phyloP scores from a whole-genome alignment of 1,139 yeast genomes.

The Taiozyma sp. region DNA sequence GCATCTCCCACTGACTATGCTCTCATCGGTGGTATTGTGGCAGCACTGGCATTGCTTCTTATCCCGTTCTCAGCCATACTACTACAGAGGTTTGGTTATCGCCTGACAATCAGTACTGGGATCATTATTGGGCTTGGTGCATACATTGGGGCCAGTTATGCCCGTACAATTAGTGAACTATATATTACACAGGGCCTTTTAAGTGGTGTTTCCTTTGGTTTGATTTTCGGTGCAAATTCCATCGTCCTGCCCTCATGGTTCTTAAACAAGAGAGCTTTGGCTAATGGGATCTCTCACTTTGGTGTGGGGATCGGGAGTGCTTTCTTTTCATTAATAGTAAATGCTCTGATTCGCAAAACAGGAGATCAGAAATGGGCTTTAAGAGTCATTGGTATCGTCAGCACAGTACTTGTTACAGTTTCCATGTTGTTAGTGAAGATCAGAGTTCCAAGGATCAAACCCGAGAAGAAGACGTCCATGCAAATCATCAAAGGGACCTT shows the following conservation, averaged over 20 bases:
- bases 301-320: slow-evolving; percentile 68
- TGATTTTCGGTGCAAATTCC: slow-evolving; percentile 48
- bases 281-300: slow-evolving; percentile 51
- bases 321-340: slow-evolving; percentile 43
- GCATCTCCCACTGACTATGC: slow-evolving; percentile 51
- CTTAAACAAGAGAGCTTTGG: slow-evolving; percentile 47
- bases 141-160: slow-evolving; percentile 47
- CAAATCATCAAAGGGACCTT: slow-evolving; percentile 24
- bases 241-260: slow-evolving; percentile 61
- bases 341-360: slow-evolving; percentile 38
- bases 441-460: slow-evolving; percentile 27
- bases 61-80: slow-evolving; percentile 33
- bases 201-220: slow-evolving; percentile 47
- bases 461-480: slow-evolving; percentile 26
- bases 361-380: slow-evolving; percentile 57
- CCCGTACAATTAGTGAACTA: slow-evolving; percentile 45
- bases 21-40: slow-evolving; percentile 51
- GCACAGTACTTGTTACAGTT: slow-evolving; percentile 36
- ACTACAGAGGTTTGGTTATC: slow-evolving; percentile 27
- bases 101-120: slow-evolving; percentile 35
- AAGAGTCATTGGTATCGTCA: slow-evolving; percentile 44
- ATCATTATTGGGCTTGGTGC: slow-evolving; percentile 44
- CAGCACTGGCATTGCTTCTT: slow-evolving; percentile 39
- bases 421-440: slow-evolving; percentile 24
- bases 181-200: slow-evolving; percentile 51